phyloP scores from a whole-genome alignment of 2,329 filamentous ascomycete species.

The Botrytis elliptica region DNA sequence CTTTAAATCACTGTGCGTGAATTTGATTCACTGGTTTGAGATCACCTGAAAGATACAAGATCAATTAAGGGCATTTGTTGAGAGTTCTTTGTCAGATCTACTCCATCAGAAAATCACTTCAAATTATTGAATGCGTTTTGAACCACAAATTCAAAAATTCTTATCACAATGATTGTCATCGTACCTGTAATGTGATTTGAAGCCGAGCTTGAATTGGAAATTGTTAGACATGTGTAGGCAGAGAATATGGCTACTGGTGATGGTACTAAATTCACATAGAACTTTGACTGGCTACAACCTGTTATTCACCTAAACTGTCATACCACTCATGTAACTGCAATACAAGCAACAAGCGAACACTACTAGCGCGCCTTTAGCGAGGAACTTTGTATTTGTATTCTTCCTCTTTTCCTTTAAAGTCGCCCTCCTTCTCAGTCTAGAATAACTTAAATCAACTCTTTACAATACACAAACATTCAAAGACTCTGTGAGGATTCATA shows the following conservation, averaged over 20 bases:
- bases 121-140: not conserved
- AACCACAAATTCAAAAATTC: not conserved
- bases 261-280: not conserved
- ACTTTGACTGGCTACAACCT: not conserved
- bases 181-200: not conserved
- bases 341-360: not conserved
- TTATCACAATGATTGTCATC: not conserved
- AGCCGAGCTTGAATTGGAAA: not conserved
- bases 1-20: not conserved
- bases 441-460: not conserved
- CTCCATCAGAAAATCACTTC: not conserved
- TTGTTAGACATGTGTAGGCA: not conserved
- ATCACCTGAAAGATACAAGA: not conserved
- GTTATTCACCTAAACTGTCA: not conserved
- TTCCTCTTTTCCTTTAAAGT: not conserved
- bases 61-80: not conserved
- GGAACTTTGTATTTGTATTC: not conserved
- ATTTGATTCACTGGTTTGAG: not conserved
- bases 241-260: not conserved
- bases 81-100: not conserved
- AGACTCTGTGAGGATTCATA: no score
- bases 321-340: not conserved
- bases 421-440: not conserved
- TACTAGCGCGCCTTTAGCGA: not conserved
- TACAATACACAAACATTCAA: not conserved